These are phyloP conservation scores for Mycosarcoma maydis DNA, from an alignment of 1,284 basidiomycete genomes.

Conservation along the genomic window DNA sequence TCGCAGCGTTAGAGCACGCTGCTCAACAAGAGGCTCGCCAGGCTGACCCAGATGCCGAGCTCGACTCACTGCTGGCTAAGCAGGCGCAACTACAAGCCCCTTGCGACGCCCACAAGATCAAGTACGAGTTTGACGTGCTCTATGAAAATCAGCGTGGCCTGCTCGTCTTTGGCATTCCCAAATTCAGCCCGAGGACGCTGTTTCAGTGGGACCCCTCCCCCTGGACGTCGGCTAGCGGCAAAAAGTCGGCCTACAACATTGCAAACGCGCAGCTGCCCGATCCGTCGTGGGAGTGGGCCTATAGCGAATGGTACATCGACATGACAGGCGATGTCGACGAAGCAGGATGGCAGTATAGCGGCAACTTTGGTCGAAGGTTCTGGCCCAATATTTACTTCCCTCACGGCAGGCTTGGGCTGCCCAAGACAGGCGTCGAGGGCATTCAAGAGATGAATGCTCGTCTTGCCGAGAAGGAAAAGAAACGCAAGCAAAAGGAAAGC, in stretches of 20 bases:
- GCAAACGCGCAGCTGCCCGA: conserved; percentile 65
- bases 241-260: conserved; percentile 60
- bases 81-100: conserved; percentile 48
- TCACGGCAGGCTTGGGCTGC: conserved; percentile 39
- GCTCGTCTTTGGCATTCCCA: conserved; percentile 63
- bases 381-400: conserved; percentile 46
- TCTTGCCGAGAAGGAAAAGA: conserved; percentile 26
- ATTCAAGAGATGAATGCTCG: conserved; percentile 51
- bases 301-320: conserved; percentile 64
- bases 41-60: conserved; percentile 44
- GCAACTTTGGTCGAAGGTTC: conserved; percentile 56
- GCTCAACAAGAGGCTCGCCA: conserved; percentile 22
- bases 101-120: conserved; percentile 36
- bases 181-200: conserved; percentile 61
- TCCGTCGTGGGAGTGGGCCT: conserved; percentile 66
- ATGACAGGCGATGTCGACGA: conserved; percentile 66
- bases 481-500: conserved; percentile 44
- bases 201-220: conserved; percentile 63
- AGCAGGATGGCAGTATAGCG: conserved; percentile 65
- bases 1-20: conserved; percentile 28
- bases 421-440: conserved; percentile 43
- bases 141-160: conserved; percentile 65
- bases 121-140: conserved; percentile 63
- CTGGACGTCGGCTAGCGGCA: conserved; percentile 53
- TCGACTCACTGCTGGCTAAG: conserved; percentile 51